phyloP scores from a whole-genome alignment of 495 filamentous ascomycete species.

The Patellaria atrata region DNA sequence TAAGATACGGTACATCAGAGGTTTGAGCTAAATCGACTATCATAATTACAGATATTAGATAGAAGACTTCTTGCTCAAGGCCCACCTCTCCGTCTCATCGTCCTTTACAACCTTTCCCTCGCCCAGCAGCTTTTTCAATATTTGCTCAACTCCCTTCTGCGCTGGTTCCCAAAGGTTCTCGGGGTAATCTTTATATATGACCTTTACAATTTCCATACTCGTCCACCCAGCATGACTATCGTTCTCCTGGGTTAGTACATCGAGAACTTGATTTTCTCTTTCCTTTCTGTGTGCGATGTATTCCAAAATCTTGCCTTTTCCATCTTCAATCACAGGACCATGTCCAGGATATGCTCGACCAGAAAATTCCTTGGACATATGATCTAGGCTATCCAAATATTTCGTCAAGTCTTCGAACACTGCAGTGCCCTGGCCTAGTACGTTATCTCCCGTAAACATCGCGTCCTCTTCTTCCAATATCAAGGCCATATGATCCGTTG shows the following conservation, averaged over 20 bases:
- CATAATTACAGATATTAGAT: background rate
- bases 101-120: slow-evolving; percentile 24
- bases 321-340: slow-evolving; percentile 58
- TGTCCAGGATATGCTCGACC: slow-evolving; percentile 83
- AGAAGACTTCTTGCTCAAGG: slow-evolving; percentile 1
- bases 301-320: slow-evolving; percentile 48
- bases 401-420: slow-evolving; percentile 71
- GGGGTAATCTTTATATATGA: slow-evolving; percentile 68
- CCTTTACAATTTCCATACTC: slow-evolving; percentile 66
- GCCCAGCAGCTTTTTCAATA: slow-evolving; percentile 25
- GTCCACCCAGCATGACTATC: slow-evolving; percentile 38
- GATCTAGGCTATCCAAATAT: slow-evolving; percentile 59
- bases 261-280: slow-evolving; percentile 70
- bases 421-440: slow-evolving; percentile 83
- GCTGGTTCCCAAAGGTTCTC: slow-evolving; percentile 55
- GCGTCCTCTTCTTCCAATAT: slow-evolving; percentile 55
- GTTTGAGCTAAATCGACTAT: too few relatives aligned
- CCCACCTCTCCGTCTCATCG: slow-evolving; percentile 19
- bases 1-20: too few relatives aligned
- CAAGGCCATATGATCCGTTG: slow-evolving; percentile 63
- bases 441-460: slow-evolving; percentile 89
- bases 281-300: slow-evolving; percentile 70
- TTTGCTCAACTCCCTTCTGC: slow-evolving; percentile 26
- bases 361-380: slow-evolving; percentile 48
- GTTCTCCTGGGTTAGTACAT: slow-evolving; percentile 38